Evolutionary conservation across 345 rosid genomes (phyloP).

Genomic region (Ricinus communis): DNA sequence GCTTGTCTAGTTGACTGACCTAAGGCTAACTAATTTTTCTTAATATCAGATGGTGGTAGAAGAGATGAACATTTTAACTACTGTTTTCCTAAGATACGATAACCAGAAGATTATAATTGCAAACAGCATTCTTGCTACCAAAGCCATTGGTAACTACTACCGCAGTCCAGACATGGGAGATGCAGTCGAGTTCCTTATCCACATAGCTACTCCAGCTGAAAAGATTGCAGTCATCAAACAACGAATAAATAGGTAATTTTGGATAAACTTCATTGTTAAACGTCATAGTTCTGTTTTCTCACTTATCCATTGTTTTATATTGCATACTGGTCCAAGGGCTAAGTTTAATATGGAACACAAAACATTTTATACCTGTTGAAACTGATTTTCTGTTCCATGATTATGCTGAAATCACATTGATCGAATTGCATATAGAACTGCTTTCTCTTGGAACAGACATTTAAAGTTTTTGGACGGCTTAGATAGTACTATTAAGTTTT

Average conservation of each 20-base stretch:
- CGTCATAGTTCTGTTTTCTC: too few relatives aligned
- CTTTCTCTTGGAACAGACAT: not conserved
- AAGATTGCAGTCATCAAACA: conserved; percentile 51
- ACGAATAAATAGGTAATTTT: conserved; percentile 42
- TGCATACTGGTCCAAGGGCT: not conserved
- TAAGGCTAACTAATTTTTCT: not conserved
- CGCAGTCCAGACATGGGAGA: conserved; percentile 88
- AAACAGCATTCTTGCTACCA: conserved; percentile 49
- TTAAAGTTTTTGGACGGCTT: not conserved
- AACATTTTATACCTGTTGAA: not conserved
- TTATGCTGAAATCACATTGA: not conserved
- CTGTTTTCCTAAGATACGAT: conserved; percentile 68
- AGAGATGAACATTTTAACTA: conserved; percentile 72
- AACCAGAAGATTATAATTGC: conserved; percentile 74
- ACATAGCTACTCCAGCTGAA: conserved; percentile 57
- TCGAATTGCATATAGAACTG: too few relatives aligned
- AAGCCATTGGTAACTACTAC: conserved; percentile 43
- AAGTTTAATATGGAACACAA: not conserved
- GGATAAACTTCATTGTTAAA: not conserved
- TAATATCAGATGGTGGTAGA: conserved; percentile 71
- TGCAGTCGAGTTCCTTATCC: conserved; percentile 58
- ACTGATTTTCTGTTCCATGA: not conserved
- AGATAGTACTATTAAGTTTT: too few relatives aligned
- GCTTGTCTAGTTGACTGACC: not conserved
- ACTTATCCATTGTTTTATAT: not conserved